Evolutionary conservation across 108 stramenopile genomes (phyloP).

Genomic region (Cyclotella sp.): DNA sequence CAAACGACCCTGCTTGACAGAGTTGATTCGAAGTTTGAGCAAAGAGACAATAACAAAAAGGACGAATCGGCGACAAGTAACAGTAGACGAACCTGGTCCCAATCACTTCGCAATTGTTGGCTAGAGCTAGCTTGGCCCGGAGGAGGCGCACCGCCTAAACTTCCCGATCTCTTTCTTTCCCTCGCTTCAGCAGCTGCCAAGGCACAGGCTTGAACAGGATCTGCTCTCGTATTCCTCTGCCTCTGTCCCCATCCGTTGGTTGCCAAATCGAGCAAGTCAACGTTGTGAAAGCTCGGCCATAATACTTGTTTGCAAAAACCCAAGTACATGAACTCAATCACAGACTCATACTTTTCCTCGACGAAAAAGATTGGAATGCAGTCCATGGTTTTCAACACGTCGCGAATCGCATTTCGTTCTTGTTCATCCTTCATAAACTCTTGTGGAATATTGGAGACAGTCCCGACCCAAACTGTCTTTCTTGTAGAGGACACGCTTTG

Average conservation of each 20-base stretch:
- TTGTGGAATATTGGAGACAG: constrained; percentile 78
- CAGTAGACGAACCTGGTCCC: constrained; percentile 16
- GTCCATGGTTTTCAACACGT: constrained; percentile 82
- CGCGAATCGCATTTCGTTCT: constrained; percentile 80
- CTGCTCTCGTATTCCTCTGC: constrained; percentile 35
- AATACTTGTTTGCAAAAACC: constrained; percentile 98
- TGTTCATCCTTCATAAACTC: constrained; percentile 52
- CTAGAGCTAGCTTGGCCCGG: background rate
- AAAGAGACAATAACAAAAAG: constrained; percentile 33
- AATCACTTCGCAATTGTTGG: constrained; percentile 24
- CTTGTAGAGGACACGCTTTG: constrained; percentile 71
- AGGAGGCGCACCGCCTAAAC: background rate
- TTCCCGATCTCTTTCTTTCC: constrained; percentile 41
- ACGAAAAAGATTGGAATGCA: constrained; percentile 95
- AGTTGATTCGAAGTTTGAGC: background rate
- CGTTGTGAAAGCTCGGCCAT: constrained; percentile 99
- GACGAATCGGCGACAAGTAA: background rate
- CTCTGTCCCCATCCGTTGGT: constrained; percentile 65
- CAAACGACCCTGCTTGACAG: constrained; percentile 69
- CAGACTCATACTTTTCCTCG: constrained; percentile 36
- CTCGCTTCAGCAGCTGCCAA: constrained; percentile 51
- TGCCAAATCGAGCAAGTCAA: constrained; percentile 88
- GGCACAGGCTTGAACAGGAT: constrained; percentile 49
- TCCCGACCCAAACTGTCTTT: constrained; percentile 93
- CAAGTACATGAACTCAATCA: constrained; percentile 82